These are phyloP conservation scores for Linderniella brevidens DNA, from an alignment of 257 asterid species.

Conservation along the genomic window DNA sequence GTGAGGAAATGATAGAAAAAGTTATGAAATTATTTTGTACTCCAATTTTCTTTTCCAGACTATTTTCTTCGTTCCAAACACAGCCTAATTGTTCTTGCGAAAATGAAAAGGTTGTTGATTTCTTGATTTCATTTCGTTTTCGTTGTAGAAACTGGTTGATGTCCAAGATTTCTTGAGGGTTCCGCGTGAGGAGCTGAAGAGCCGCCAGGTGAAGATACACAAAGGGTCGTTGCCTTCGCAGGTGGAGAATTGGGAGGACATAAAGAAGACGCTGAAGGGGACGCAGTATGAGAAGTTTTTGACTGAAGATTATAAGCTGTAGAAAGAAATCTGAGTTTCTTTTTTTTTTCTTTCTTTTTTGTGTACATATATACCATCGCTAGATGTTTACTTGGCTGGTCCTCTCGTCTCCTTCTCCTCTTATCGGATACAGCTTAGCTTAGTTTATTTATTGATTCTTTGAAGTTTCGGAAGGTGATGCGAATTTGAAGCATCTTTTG, in stretches of 20 bases:
- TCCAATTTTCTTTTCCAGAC: no score
- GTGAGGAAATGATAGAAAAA: not conserved
- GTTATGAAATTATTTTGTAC: not conserved
- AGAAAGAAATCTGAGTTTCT: constrained; percentile 14
- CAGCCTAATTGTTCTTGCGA: no score
- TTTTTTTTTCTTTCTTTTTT: no score
- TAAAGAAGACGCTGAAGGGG: constrained; percentile 52
- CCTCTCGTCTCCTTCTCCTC: no score
- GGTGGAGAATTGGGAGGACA: constrained; percentile 73
- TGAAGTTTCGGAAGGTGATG: no score
- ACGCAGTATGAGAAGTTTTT: constrained; percentile 59
- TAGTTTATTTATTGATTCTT: no score
- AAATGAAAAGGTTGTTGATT: not conserved
- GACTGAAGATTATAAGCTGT: constrained; percentile 43
- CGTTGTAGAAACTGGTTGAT: constrained; percentile 46
- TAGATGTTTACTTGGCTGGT: no score
- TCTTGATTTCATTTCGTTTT: not conserved
- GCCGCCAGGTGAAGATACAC: constrained; percentile 90
- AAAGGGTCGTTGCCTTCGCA: constrained; percentile 72
- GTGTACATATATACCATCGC: no score
- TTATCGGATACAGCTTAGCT: no score
- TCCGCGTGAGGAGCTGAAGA: constrained; percentile 40
- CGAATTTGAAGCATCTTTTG: no score
- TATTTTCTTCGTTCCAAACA: no score
- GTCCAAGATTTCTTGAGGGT: constrained; percentile 80